Evolutionary conservation across 2,329 filamentous ascomycete species (phyloP), one percentile per base, ranked within the genome.

Genomic region (Dendryphion nanum): DNA sequence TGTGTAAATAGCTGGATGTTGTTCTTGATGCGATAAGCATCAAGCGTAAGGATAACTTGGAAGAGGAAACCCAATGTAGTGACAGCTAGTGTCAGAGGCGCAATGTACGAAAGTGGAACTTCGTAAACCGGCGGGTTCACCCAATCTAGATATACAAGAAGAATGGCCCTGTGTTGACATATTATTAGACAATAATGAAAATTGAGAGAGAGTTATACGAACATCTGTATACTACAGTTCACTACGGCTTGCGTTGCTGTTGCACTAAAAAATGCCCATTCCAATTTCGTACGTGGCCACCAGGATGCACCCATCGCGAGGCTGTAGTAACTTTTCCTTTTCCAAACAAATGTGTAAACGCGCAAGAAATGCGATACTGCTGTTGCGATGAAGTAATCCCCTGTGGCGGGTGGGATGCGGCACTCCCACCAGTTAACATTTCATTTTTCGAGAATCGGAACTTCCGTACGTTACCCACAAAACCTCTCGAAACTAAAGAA

Each of bases 21-120:
- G 31, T 57, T 57, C 24, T 54, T 55, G 29, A 47, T 45, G 8
- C 47, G 45, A 13, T 51, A 40, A 6, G 54, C 51, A 26, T 59
- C 54, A 6, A 56, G 44, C n/a, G 53, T 42, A 5, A 59, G 41
- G 8, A 40, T 12, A 5, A 44, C 28, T 33, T 57, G 50, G 38
- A 48, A 57, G 4, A 57, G 13, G 20, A 40, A 44, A 15, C 54
- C 54, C 5, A 57, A 24, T 2, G 40, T 40, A 14, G 46, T 51
- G 12, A 52, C 26, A 6, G 36, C 41, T 5, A 54, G 38, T 1
- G 42, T 44, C 12, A 57, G 15, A 5, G 52, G 47, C 7, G 44
- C 42, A 13, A 51, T 42, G 23, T 49, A 54, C 4, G 48, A 34
- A 1, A 24, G n/a, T 3, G 48, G 50, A 1, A 51, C 48, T 30